Base-by-base conservation (phyloP, 106 monocot species). In the Apostasia shenzhenica region DNA sequence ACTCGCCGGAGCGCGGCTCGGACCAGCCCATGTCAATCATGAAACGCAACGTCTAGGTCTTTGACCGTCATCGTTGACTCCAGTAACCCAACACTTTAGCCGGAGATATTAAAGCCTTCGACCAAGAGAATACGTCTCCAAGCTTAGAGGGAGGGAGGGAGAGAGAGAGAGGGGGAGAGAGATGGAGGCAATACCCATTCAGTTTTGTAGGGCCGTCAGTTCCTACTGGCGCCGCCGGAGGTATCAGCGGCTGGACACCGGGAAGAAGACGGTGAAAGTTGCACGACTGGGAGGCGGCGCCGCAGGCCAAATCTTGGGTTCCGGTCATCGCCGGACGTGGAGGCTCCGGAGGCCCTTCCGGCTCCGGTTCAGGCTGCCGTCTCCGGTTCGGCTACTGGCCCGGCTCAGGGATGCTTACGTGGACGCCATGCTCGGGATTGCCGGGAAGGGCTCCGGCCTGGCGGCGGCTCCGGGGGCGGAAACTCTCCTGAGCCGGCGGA, bases 141-240 rank as follows among this genome's bases (percentile, higher is more conserved):
- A 26, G 26, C 26, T 26, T 26, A 26, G 26, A 26, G 26, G 26
- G 26, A 26, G 26, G 26, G 26, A 26, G 26, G 0, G 26, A 26
- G 26, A 26, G 26, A 26, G 26, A 26, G 26, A 26, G 26, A 57
- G 53, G 48, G 43, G 44, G 68, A 45, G 38, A 62, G 40, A 60
- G 3, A 58, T 60, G 71, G 80, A 77, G 48, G 74, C 76, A 4
- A 80, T 87, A n/a, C 79, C 87, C 1, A 73, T 77, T 40, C 61
- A 64, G 71, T 87, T 87, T 55, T 80, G 74, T 58, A 75, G 59
- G 44, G 83, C 72, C 50, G 70, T 87, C 41, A 68, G 72, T n/a
- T 59, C 83, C 7, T 72, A 78, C 72, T 87, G 87, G 87, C 55
- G 71, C 2, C 40, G 79, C 40, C 45, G 80, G 9, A 77, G 78